Evolutionary conservation across 129 eudicot species (phyloP).

Genomic region (Ambrosia artemisiifolia): DNA sequence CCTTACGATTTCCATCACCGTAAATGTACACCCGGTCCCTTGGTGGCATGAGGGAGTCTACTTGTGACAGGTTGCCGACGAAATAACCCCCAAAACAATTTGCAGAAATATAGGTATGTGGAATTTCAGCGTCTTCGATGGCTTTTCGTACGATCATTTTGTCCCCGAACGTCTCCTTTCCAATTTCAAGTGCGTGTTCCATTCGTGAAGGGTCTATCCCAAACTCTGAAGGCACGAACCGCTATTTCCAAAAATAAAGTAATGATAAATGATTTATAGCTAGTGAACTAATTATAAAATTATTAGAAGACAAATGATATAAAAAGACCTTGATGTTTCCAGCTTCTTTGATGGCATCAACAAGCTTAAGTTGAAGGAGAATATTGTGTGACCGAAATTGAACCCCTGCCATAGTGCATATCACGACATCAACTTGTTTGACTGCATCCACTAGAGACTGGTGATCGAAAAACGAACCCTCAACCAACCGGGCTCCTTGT

Average conservation of each 20-base stretch:
- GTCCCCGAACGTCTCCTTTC: constrained; percentile 37
- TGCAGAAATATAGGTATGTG: constrained; percentile 50
- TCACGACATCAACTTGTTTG: constrained; percentile 68
- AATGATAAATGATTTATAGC: no score
- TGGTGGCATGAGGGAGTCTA: constrained; percentile 37
- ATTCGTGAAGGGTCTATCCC: constrained; percentile 45
- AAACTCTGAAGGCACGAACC: constrained; percentile 60
- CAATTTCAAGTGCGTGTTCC: constrained; percentile 31
- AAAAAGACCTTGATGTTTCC: constrained; percentile 64
- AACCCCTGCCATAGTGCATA: constrained; percentile 56
- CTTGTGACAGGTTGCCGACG: constrained; percentile 39
- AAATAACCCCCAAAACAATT: constrained; percentile 52
- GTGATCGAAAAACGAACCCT: constrained; percentile 59
- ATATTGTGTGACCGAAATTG: constrained; percentile 51
- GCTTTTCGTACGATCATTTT: constrained; percentile 53
- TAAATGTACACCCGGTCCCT: constrained; percentile 31
- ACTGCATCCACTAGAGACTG: constrained; percentile 60
- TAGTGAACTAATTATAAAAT: neutral
- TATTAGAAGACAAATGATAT: neutral
- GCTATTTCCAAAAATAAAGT: constrained; percentile 10
- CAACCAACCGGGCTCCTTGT: constrained; percentile 49
- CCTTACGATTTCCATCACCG: constrained; percentile 48
- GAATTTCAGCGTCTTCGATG: constrained; percentile 46
- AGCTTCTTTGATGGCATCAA: constrained; percentile 81
- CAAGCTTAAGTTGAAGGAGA: constrained; percentile 59